These are phyloP conservation scores for Aspergillus sp. DNA, from an alignment of 2,329 filamentous ascomycete species.

Conservation along the genomic window DNA sequence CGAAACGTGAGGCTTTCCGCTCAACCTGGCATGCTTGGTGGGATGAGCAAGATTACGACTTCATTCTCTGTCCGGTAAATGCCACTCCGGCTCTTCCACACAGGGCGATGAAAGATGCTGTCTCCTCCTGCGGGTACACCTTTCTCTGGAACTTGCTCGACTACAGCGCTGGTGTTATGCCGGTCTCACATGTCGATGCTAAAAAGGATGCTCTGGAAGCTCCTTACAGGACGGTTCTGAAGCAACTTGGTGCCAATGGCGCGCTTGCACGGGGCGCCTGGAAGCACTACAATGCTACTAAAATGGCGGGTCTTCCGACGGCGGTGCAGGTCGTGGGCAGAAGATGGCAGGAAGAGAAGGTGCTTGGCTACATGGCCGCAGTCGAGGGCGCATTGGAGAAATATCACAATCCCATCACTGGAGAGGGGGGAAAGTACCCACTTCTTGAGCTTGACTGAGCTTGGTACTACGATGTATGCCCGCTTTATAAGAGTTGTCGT, in stretches of 20 bases:
- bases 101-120: constrained; percentile 80
- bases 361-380: constrained; percentile 76
- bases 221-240: constrained; percentile 50
- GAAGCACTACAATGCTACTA: constrained; percentile 78
- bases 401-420: constrained; percentile 37
- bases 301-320: constrained; percentile 87
- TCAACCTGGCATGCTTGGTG: constrained; percentile 84
- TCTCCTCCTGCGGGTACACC: constrained; percentile 88
- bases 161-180: constrained; percentile 80
- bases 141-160: constrained; percentile 94
- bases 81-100: constrained; percentile 89
- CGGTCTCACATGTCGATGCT: constrained; percentile 80
- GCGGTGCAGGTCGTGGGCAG: constrained; percentile 82
- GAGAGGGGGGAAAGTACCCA: constrained; percentile 40
- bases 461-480: not conserved
- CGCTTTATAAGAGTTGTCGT: no score
- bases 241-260: constrained; percentile 62
- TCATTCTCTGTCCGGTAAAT: constrained; percentile 82
- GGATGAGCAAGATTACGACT: constrained; percentile 76
- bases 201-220: constrained; percentile 67
- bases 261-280: constrained; percentile 82
- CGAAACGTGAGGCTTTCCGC: constrained; percentile 76
- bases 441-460: constrained; percentile 43
- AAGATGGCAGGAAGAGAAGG: constrained; percentile 84
- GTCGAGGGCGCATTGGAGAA: constrained; percentile 74